Evolutionary conservation across 164 flowering plant genomes (phyloP).

Genomic region (Dillenia suffruticosa): DNA sequence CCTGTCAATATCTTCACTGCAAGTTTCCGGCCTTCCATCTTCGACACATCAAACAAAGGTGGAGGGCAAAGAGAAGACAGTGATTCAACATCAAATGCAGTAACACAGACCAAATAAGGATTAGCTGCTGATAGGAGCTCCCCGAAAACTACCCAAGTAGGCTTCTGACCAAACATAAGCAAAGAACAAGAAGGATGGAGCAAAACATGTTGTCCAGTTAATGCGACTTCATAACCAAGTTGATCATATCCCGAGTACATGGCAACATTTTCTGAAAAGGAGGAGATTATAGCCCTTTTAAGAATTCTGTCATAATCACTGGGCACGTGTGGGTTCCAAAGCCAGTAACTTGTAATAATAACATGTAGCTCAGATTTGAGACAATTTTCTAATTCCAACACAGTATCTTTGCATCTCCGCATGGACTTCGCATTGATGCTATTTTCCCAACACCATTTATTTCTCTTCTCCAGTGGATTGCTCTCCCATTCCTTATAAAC

Average conservation of each 20-base stretch:
- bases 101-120: slow-evolving; percentile 82
- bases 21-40: slow-evolving; percentile 48
- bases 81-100: slow-evolving; percentile 61
- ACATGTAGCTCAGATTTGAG: slow-evolving; percentile 55
- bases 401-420: slow-evolving; percentile 80
- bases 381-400: slow-evolving; percentile 72
- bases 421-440: slow-evolving; percentile 92
- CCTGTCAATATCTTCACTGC: slow-evolving; percentile 44
- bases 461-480: slow-evolving; percentile 35
- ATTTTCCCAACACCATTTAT: slow-evolving; percentile 92
- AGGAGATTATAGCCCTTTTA: slow-evolving; percentile 64
- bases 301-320: slow-evolving; percentile 43
- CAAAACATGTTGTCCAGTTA: slow-evolving; percentile 60
- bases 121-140: slow-evolving; percentile 58
- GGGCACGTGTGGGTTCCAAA: slow-evolving; percentile 55
- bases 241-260: slow-evolving; percentile 81
- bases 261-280: slow-evolving; percentile 81
- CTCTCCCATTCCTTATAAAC: slow-evolving; percentile 87
- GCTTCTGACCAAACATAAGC: slow-evolving; percentile 58
- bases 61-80: slow-evolving; percentile 51
- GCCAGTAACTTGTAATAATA: slow-evolving; percentile 69
- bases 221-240: slow-evolving; percentile 89
- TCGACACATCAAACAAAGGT: slow-evolving; percentile 47
- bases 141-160: slow-evolving; percentile 87
- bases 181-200: slow-evolving; percentile 94